Evolutionary conservation across 78 protist species (phyloP).

Genomic region (Anaeramoeba flamelloides): DNA sequence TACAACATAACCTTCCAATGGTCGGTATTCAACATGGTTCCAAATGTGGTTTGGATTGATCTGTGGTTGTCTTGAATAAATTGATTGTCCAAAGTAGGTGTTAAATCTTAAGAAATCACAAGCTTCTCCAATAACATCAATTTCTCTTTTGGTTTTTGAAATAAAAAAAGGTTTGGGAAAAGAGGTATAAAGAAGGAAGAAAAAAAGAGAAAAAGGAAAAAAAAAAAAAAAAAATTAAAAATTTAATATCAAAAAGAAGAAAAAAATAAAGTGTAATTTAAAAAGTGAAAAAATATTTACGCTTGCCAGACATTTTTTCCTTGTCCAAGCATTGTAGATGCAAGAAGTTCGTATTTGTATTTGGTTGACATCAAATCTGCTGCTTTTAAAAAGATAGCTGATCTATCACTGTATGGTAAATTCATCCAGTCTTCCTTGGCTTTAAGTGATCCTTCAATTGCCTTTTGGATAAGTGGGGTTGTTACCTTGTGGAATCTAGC

Average conservation of each 20-base stretch:
- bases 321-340: constrained; percentile 42
- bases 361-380: constrained; percentile 53
- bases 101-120: constrained; percentile 72
- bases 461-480: constrained; percentile 21
- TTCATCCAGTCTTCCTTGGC: constrained; percentile 54
- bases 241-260: no score
- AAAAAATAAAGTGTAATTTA: no score
- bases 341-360: constrained; percentile 23
- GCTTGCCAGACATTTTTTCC: constrained; percentile 64
- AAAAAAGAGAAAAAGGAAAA: no score
- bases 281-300: no score
- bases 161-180: no score
- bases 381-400: constrained; percentile 59
- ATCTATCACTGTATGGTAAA: constrained; percentile 42
- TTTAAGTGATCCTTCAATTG: constrained; percentile 32
- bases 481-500: background rate
- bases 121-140: constrained; percentile 68
- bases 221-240: no score
- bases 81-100: constrained; percentile 42
- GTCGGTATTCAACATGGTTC: constrained; percentile 66
- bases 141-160: no score
- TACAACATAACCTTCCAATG: constrained; percentile 74
- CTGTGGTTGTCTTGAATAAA: constrained; percentile 59
- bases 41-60: constrained; percentile 41
- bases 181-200: no score